Evolutionary conservation across 2,329 filamentous ascomycete species (phyloP).

Genomic region (Aspergillus puulaauensis): DNA sequence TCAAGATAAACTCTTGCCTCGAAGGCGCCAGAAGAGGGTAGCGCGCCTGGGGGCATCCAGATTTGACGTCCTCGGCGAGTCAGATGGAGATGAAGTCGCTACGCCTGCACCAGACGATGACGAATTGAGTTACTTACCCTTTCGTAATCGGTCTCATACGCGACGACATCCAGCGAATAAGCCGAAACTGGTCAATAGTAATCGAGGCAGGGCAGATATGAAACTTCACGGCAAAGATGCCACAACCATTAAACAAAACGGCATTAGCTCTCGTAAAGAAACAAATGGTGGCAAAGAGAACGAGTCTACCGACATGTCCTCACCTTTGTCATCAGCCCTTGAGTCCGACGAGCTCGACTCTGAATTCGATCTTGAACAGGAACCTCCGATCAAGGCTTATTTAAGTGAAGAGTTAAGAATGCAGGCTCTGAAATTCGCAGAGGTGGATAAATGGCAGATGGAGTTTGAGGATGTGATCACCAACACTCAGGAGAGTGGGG

Average conservation of each 20-base stretch:
- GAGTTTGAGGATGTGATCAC: conserved; percentile 43
- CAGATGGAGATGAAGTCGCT: conserved; percentile 26
- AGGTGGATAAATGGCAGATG: conserved; percentile 44
- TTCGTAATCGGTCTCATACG: conserved; percentile 16
- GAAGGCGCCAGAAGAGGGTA: conserved; percentile 28
- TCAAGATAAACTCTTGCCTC: conserved; percentile 37
- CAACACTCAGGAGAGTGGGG: conserved; percentile 23
- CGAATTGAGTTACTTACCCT: conserved; percentile 33
- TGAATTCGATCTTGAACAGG: conserved; percentile 16
- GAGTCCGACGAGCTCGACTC: conserved; percentile 31
- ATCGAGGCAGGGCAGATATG: conserved; percentile 1
- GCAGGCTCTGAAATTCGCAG: conserved; percentile 40
- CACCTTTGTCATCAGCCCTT: conserved; percentile 33
- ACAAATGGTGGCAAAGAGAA: conserved; percentile 32
- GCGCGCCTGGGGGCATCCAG: conserved; percentile 17
- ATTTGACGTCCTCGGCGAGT: conserved; percentile 25
- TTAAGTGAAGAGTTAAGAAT: conserved; percentile 38
- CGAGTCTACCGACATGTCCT: conserved; percentile 24
- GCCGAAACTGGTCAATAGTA: conserved; percentile 20
- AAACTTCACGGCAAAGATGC: background rate
- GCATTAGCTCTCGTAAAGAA: conserved; percentile 5
- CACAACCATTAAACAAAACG: background rate
- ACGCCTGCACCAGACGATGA: conserved; percentile 34
- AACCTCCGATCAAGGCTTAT: conserved; percentile 14
- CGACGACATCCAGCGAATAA: conserved; percentile 21